Conservation (phyloP, 371 early-diverging fungal genomes). For the Vavraia culicis region DNA sequence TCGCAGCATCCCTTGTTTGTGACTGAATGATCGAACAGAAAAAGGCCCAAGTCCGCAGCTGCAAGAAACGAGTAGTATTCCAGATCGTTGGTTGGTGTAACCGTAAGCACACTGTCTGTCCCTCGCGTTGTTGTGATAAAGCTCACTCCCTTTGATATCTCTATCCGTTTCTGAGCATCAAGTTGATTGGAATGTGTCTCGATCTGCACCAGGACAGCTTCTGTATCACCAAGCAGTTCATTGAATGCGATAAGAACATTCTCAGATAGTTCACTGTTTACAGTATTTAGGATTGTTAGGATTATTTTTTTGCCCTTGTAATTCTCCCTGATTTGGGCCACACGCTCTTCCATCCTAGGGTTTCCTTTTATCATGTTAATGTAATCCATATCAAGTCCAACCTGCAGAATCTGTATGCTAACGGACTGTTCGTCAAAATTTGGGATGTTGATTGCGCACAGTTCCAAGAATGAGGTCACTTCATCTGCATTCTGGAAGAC, state of each 20-base stretch:
- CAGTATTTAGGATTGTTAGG: too few relatives aligned
- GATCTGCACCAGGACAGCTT: too few relatives aligned
- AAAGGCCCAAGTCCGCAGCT: neutral
- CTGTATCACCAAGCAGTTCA: too few relatives aligned
- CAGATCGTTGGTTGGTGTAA: constrained; percentile 2
- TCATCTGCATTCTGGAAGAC: constrained; percentile 11
- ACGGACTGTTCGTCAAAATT: constrained; percentile 21
- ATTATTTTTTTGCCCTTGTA: too few relatives aligned
- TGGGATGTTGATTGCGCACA: constrained; percentile 9
- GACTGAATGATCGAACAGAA: neutral
- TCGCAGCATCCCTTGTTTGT: neutral
- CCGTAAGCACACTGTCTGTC: too few relatives aligned
- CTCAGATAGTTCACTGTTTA: too few relatives aligned
- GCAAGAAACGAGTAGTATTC: neutral
- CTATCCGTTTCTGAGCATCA: too few relatives aligned
- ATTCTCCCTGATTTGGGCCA: neutral
- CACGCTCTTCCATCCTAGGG: constrained; percentile 8
- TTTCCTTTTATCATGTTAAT: constrained; percentile 12
- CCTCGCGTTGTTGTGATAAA: neutral
- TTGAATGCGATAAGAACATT: too few relatives aligned
- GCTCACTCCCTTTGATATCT: constrained; percentile 8
- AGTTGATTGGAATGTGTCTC: too few relatives aligned
- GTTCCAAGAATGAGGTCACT: constrained; percentile 13
- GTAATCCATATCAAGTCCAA: too few relatives aligned
- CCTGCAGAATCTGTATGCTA: constrained; percentile 1